Evolutionary conservation across 164 flowering plant genomes (phyloP), one percentile per base, ranked within the genome.

Genomic region (Magnolia officinalis): DNA sequence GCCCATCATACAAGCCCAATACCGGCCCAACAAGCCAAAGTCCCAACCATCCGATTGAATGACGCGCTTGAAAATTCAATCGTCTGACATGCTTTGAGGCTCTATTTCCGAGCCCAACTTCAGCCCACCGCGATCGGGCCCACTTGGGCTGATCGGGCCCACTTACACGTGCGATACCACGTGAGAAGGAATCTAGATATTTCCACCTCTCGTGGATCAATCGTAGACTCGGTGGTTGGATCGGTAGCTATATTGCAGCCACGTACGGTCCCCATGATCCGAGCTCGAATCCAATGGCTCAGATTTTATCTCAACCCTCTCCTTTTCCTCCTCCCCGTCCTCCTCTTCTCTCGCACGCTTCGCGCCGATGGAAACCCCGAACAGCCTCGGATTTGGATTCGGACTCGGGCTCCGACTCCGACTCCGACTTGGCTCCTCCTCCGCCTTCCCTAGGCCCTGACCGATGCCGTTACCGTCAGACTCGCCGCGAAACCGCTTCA

Each of bases 291-390:
- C 90, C 59, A 73, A 79, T 83, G 90, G 88, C 80, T 92, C 92
- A 0, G 89, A 81, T 88, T 90, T 90, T 19, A 87, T 76, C 18
- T 45, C 66, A 18, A 45, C 26, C 71, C 23, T 19, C 23, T 16
- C 31, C 21, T 6, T 2, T 51, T 69, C 31, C 9, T 74, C 81
- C 76, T 73, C 80, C 78, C 24, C 75, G 20, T 20, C 83, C 0
- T 76, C 86, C 1, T 65, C 78, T 67, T 81, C 87, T 76, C 92
- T 85, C 59, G n/a, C 80, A 0, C 96, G 89, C 77, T 90, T 92
- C 63, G 26, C 68, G 0, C 93, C 89, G 16, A 92, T 88, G 1
- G 88, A 71, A 2, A 92, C 91, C 7, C 94, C 96, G 75, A 91
- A 91, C 63, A 91, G 74, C 71, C 85, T 80, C 63, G 91, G 79